A percentile compares a stretch with the other conserved stretches of the same genome.
Evolutionary conservation across 768 basidiomycete genomes (phyloP).

Genomic region (Omphalotus guepiniiformis): DNA sequence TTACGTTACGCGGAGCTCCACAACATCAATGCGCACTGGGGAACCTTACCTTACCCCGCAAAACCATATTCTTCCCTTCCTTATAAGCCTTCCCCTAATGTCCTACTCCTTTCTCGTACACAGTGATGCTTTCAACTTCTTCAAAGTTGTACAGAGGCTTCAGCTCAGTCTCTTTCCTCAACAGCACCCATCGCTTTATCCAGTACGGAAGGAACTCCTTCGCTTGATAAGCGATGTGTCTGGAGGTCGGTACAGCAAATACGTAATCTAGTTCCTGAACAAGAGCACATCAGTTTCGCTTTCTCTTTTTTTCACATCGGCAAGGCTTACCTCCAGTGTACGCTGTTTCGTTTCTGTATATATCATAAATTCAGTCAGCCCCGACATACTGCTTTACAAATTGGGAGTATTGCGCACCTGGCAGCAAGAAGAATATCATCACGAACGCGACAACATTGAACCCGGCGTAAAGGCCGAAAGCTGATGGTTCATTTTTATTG

Average conservation of each 20-base stretch:
- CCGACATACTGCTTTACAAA: too few relatives aligned
- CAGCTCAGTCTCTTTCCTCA: constrained; percentile 32
- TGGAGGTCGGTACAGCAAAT: constrained; percentile 46
- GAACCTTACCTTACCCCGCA: too few relatives aligned
- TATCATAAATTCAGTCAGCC: constrained; percentile 5
- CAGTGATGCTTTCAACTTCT: constrained; percentile 40
- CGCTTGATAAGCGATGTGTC: constrained; percentile 41
- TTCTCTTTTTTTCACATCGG: too few relatives aligned
- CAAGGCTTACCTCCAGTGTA: too few relatives aligned
- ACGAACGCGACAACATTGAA: constrained; percentile 45
- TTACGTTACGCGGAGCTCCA: too few relatives aligned
- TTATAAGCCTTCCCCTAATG: constrained; percentile 23
- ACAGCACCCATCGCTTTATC: constrained; percentile 42
- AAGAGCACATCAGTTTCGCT: too few relatives aligned
- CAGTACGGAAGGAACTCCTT: constrained; percentile 46
- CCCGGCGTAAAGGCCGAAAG: constrained; percentile 57
- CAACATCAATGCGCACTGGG: too few relatives aligned
- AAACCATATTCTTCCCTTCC: too few relatives aligned
- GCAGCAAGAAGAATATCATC: constrained; percentile 54
- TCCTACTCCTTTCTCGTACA: constrained; percentile 38
- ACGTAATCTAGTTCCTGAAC: constrained; percentile 48
- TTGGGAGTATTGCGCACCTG: constrained; percentile 31
- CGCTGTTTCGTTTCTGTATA: constrained; percentile 46
- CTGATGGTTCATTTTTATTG: too few relatives aligned
- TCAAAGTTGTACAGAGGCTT: constrained; percentile 50